Percentiles rank a stretch among this genome's conserved stretches.
These are phyloP conservation scores for Endogone sp. DNA, from an alignment of 192 early-diverging fungal species.

Conservation along the genomic window DNA sequence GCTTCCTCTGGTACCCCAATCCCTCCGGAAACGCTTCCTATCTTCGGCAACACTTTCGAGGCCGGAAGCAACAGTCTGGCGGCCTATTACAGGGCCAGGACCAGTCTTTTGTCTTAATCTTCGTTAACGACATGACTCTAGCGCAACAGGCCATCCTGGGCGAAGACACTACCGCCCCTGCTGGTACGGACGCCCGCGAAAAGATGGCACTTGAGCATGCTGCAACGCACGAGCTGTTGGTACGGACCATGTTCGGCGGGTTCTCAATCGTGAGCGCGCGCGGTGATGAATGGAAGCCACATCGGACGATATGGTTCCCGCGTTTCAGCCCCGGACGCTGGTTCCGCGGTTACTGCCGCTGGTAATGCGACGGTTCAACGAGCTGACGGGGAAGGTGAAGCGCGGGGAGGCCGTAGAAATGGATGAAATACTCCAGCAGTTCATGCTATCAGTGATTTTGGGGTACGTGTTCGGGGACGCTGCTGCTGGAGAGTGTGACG, in stretches of 20 bases:
- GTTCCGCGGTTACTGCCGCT: slow-evolving; percentile 26
- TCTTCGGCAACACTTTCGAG: background rate
- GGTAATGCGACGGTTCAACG: slow-evolving; percentile 6
- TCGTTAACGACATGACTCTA: background rate
- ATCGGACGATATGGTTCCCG: slow-evolving; percentile 22
- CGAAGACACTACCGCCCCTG: background rate
- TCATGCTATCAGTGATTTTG: slow-evolving; percentile 36
- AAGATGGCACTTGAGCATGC: background rate
- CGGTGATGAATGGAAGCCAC: slow-evolving; percentile 29
- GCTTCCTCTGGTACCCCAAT: background rate
- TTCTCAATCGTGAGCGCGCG: background rate
- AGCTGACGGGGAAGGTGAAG: background rate
- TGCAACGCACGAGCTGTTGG: background rate
- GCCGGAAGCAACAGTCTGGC: background rate
- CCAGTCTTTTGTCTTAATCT: background rate
- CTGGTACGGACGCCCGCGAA: background rate
- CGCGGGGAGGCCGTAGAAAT: slow-evolving; percentile 16
- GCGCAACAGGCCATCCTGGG: background rate
- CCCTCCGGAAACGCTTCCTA: background rate
- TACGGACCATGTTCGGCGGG: background rate
- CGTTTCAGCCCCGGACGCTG: slow-evolving; percentile 26
- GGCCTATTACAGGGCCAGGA: background rate
- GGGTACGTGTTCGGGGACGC: slow-evolving; percentile 27
- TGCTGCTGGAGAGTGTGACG: background rate
- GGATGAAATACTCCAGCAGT: slow-evolving; percentile 21